Conservation (phyloP, 2,329 filamentous ascomycete species). For the Trichophyton simii region DNA sequence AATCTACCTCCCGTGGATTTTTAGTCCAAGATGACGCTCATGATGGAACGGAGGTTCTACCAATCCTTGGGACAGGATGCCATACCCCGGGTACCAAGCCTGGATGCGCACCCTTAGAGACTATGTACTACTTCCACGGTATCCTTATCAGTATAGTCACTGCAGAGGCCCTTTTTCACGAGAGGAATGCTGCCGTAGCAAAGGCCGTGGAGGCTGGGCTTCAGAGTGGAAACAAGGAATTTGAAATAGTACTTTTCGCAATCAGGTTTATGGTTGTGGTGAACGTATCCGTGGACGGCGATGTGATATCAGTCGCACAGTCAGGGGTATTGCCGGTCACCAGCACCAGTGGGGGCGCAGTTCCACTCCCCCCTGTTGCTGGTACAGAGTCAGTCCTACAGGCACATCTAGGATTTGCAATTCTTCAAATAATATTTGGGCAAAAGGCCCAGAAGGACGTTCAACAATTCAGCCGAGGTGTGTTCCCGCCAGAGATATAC, state of each 20-base stretch:
- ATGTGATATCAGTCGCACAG: not conserved
- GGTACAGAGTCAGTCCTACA: not conserved
- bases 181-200: not conserved
- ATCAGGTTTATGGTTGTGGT: not conserved
- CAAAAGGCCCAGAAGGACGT: not conserved
- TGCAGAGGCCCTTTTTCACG: not conserved
- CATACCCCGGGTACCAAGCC: not conserved
- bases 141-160: conserved; percentile 1
- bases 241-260: not conserved
- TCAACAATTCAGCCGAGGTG: not conserved
- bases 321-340: not conserved
- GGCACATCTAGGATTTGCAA: not conserved
- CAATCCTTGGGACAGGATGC: not conserved
- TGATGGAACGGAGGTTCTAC: not conserved
- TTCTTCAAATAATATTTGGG: not conserved
- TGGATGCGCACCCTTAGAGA: not conserved
- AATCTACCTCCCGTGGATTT: not conserved
- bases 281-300: not conserved
- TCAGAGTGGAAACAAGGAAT: not conserved
- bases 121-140: not conserved
- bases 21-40: not conserved
- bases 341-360: not conserved
- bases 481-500: not conserved
- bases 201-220: not conserved
- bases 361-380: not conserved